These are phyloP conservation scores for Solanum sitiens DNA, from an alignment of 257 asterid genomes.

Conservation along the genomic window DNA sequence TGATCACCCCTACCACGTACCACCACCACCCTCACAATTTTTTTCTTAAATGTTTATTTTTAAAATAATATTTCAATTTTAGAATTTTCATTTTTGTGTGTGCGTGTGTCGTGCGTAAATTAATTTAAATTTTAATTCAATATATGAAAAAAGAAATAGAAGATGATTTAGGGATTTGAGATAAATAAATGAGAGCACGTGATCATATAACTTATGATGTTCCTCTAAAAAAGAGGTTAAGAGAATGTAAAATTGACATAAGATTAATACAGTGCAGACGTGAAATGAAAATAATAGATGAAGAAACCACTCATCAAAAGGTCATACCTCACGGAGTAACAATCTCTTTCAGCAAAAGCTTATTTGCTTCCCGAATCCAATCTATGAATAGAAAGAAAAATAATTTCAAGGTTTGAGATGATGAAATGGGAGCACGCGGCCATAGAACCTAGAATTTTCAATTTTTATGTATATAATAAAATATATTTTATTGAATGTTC, in stretches of 20 bases:
- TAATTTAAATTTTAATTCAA: too few relatives aligned
- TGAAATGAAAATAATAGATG: neutral
- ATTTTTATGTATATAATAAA: neutral
- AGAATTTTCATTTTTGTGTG: too few relatives aligned
- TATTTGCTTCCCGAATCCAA: neutral
- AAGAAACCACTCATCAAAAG: neutral
- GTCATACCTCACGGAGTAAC: neutral
- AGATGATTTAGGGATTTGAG: too few relatives aligned
- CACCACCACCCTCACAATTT: too few relatives aligned
- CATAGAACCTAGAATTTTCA: neutral
- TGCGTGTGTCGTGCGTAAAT: too few relatives aligned
- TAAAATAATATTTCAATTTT: too few relatives aligned
- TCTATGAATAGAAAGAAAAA: neutral
- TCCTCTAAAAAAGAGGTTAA: too few relatives aligned
- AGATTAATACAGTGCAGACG: neutral
- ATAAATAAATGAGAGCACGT: too few relatives aligned
- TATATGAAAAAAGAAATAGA: too few relatives aligned
- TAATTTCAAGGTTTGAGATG: neutral
- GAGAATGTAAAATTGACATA: neutral
- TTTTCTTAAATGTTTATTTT: too few relatives aligned
- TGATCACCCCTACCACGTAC: too few relatives aligned
- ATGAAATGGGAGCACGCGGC: neutral
- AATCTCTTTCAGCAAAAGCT: neutral
- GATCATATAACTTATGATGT: too few relatives aligned
- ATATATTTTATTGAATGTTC: neutral